Evolutionary conservation across 306 rosid genomes (phyloP).

Genomic region (Cucumis cinereus): DNA sequence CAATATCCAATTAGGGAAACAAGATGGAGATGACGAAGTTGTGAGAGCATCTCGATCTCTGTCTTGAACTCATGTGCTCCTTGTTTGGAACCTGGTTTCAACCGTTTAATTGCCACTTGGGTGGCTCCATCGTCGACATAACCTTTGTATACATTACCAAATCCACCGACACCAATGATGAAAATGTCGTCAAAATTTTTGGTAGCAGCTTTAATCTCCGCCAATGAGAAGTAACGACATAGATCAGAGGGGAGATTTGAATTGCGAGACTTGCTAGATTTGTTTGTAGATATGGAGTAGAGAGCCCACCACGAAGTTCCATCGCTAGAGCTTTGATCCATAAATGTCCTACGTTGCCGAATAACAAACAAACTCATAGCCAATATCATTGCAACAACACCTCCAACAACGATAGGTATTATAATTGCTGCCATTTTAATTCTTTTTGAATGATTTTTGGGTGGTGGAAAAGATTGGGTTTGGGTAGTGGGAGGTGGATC

Average conservation of each 20-base stretch:
- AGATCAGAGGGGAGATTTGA: slow-evolving; percentile 8
- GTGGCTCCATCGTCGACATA: slow-evolving; percentile 1
- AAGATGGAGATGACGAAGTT: not conserved
- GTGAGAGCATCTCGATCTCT: slow-evolving; percentile 7
- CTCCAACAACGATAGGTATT: slow-evolving; percentile 4
- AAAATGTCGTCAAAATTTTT: slow-evolving; percentile 10
- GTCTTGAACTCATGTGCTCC: slow-evolving; percentile 27
- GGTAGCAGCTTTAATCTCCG: slow-evolving; percentile 23
- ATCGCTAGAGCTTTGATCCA: not conserved
- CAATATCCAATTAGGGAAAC: not conserved
- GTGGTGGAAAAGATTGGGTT: not conserved
- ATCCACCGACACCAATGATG: slow-evolving; percentile 27
- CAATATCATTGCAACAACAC: not conserved
- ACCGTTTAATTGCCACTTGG: slow-evolving; percentile 2
- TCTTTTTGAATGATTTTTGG: not conserved
- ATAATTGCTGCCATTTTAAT: not conserved
- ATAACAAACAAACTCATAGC: not conserved
- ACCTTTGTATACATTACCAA: slow-evolving; percentile 32
- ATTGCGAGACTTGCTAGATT: slow-evolving; percentile 1
- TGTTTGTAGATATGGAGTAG: not conserved
- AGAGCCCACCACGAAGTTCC: slow-evolving; percentile 5
- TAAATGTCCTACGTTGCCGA: not conserved
- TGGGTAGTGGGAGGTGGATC: not conserved
- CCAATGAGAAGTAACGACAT: slow-evolving; percentile 19
- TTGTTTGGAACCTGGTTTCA: slow-evolving; percentile 23